phyloP scores from a whole-genome alignment of 2,329 filamentous ascomycete genomes.

The Metarhizium robertsii region DNA sequence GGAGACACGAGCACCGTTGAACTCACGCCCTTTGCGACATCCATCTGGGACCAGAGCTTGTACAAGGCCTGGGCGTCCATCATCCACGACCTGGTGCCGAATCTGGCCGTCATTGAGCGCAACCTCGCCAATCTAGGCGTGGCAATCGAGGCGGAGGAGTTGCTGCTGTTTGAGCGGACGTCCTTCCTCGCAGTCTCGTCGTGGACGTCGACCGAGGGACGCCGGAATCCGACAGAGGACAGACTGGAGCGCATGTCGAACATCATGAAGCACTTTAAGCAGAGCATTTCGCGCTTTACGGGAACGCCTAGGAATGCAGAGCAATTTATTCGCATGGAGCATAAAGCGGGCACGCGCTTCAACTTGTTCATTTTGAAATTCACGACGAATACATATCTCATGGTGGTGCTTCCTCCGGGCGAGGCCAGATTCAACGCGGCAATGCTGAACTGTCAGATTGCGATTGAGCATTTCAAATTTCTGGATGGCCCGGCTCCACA shows the following conservation, averaged over 20 bases:
- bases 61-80: slow-evolving; percentile 99
- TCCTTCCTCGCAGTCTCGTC: slow-evolving; percentile 95
- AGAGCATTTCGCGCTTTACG: slow-evolving; percentile 66
- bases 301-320: slow-evolving; percentile 73
- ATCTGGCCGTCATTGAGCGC: slow-evolving; percentile 76
- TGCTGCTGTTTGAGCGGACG: slow-evolving; percentile 89
- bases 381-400: slow-evolving; percentile 95
- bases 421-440: slow-evolving; percentile 88
- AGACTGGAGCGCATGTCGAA: slow-evolving; percentile 91
- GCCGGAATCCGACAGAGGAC: slow-evolving; percentile 79
- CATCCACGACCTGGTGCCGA: slow-evolving; percentile 96
- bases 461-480: slow-evolving; percentile 69
- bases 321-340: slow-evolving; percentile 72
- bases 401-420: slow-evolving; percentile 82
- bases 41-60: slow-evolving; percentile 96
- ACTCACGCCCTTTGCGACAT: slow-evolving; percentile 85
- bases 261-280: slow-evolving; percentile 98
- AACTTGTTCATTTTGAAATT: slow-evolving; percentile 93
- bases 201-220: slow-evolving; percentile 68
- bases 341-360: slow-evolving; percentile 69
- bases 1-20: slow-evolving; percentile 29
- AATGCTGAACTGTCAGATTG: slow-evolving; percentile 81
- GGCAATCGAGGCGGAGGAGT: slow-evolving; percentile 84
- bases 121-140: slow-evolving; percentile 76
- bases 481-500: slow-evolving; percentile 40